Base-by-base conservation (phyloP, 805 yeast genomes). In the Hanseniaspora meyeri region DNA sequence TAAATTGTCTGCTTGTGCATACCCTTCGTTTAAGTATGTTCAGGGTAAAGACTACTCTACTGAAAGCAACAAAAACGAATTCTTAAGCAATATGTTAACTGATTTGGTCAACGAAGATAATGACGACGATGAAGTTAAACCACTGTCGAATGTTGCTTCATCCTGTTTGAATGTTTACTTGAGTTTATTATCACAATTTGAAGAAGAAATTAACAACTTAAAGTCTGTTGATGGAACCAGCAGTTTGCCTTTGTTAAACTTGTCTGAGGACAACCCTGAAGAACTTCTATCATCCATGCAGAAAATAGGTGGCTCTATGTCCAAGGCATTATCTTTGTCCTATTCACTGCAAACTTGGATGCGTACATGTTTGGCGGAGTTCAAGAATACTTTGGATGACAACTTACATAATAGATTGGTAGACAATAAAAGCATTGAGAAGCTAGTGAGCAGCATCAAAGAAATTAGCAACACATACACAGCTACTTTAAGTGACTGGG, bases 341-440 rank as follows among this genome's bases (percentile, higher is more conserved):
- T 42, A 42, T 10, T 42, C 45, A 24, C 16, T 42, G 8, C 45
- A 42, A 42, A 24, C 45, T 12, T 42, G 45, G 45, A 24, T 42
- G 31, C 45, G 45, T 14, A 42, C 32, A 12, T 42, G 45, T 24
- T 27, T 42, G 24, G n/a, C 27, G 12, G 45, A 42, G 19, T 24
- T 14, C 31, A 42, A 42, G 38, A 52, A 51, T 49, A 37, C 48
- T 19, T 54, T 49, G 34, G 43, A 36, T 51, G 58, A 63, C 36
- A 64, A 63, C 10, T 9, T 24, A 24, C 31, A 42, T 3, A 24
- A 24, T 10, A 42, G 32, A 42, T 42, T 42, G 17, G 29, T 24
- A 24, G 40, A 48, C 43, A 24, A 37, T 14, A 36, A 37, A 12
- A 24, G n/a, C n/a, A 48, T 36, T 17, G 27, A 8, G 7, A 14